Evolutionary conservation across 139 green algal genomes (phyloP).

Genomic region (Chlorella sp.): DNA sequence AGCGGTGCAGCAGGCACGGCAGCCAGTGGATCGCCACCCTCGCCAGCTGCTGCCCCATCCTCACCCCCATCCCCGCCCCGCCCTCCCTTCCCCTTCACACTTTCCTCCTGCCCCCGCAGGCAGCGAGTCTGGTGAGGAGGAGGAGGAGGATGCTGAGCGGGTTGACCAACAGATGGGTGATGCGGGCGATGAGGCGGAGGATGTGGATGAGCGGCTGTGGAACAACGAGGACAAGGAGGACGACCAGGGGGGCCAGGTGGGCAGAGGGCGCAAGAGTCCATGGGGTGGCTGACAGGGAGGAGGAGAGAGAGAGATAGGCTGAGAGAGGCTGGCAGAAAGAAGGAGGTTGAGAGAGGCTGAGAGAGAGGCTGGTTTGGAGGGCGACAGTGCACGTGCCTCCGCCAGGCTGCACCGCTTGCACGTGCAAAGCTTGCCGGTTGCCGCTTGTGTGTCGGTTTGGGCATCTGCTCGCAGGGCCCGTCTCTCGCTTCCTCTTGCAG

Average conservation of each 20-base stretch:
- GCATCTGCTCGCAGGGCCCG: too few relatives aligned
- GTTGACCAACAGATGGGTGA: conserved; percentile 83
- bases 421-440: too few relatives aligned
- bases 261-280: background rate
- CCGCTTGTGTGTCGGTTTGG: too few relatives aligned
- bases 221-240: conserved; percentile 70
- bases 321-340: too few relatives aligned
- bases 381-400: too few relatives aligned
- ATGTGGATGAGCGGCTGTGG: conserved; percentile 96
- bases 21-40: background rate
- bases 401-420: too few relatives aligned
- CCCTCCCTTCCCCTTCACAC: background rate
- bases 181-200: conserved; percentile 71
- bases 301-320: background rate
- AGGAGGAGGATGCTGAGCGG: conserved; percentile 68
- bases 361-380: too few relatives aligned
- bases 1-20: background rate
- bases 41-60: background rate
- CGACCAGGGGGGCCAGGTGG: conserved; percentile 11
- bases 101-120: conserved; percentile 42
- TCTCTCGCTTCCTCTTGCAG: too few relatives aligned
- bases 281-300: background rate
- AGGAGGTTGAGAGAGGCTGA: background rate
- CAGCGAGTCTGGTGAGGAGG: conserved; percentile 71
- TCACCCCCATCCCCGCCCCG: background rate